phyloP scores from a whole-genome alignment of 352 stramenopile genomes.

The Pythium insidiosum region DNA sequence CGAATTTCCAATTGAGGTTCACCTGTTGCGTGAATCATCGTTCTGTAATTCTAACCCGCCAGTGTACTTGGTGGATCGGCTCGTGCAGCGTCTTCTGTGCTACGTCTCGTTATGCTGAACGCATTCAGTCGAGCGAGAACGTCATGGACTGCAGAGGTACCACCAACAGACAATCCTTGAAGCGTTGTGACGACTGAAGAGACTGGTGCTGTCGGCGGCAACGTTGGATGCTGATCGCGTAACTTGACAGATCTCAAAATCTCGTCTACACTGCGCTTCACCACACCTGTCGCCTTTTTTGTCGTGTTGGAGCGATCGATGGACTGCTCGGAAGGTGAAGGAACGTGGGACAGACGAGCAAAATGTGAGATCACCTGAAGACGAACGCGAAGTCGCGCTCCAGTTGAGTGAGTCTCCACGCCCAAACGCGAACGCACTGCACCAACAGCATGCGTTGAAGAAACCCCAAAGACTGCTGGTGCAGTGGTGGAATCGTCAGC shows the following conservation, averaged over 20 bases:
- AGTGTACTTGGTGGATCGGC: no score
- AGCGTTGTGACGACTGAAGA: no score
- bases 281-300: constrained; percentile 8
- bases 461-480: not conserved
- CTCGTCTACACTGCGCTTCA: constrained; percentile 71
- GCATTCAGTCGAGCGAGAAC: no score
- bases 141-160: no score
- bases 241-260: constrained; percentile 47
- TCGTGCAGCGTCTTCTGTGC: no score
- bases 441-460: not conserved
- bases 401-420: constrained; percentile 26
- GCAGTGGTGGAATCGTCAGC: constrained; percentile 11
- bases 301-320: not conserved
- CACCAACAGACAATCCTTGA: no score
- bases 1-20: not conserved
- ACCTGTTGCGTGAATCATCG: not conserved
- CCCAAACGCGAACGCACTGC: constrained; percentile 16
- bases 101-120: no score
- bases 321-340: no score
- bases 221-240: no score
- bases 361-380: constrained; percentile 1
- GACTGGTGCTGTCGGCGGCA: constrained; percentile 3
- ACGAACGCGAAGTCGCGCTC: constrained; percentile 31
- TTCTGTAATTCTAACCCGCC: no score
- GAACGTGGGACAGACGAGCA: not conserved